These are phyloP conservation scores for Zopfochytrium polystomum DNA, from an alignment of 371 early-diverging fungal genomes.

Conservation along the genomic window DNA sequence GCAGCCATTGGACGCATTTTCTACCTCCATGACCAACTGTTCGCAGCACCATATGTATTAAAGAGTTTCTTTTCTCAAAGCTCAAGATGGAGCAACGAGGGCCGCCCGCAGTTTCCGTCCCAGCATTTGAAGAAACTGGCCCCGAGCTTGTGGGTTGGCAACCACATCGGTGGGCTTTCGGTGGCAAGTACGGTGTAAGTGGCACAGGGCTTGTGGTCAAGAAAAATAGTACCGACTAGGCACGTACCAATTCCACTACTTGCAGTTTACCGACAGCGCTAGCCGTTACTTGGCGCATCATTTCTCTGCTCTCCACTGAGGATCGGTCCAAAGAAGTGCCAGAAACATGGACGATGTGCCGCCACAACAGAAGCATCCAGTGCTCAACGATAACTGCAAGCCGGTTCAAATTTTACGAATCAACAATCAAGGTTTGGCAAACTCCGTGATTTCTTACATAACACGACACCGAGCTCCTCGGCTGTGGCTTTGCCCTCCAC, in stretches of 20 bases:
- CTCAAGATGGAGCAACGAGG: too few relatives aligned
- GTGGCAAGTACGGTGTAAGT: not conserved
- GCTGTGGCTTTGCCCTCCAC: constrained; percentile 8
- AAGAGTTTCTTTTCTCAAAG: too few relatives aligned
- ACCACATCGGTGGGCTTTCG: not conserved
- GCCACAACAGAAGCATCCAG: constrained; percentile 52
- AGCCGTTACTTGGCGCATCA: not conserved
- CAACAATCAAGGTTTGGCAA: not conserved
- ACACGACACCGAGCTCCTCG: constrained; percentile 39
- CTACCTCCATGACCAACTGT: too few relatives aligned
- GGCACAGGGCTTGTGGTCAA: not conserved
- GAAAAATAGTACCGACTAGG: not conserved
- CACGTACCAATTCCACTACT: constrained; percentile 12
- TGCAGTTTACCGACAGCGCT: not conserved
- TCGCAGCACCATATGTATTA: too few relatives aligned
- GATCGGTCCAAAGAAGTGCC: not conserved
- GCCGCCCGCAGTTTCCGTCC: constrained; percentile 12
- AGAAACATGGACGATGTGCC: constrained; percentile 34
- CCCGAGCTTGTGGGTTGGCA: constrained; percentile 6
- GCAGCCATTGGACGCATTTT: too few relatives aligned
- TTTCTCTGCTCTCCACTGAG: not conserved
- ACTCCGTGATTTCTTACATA: constrained; percentile 23
- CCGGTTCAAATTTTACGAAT: not conserved
- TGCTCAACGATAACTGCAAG: constrained; percentile 55
- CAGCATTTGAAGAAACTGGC: constrained; percentile 15